Conservation (phyloP, 139 green algal genomes). For the Microglena sp. region DNA sequence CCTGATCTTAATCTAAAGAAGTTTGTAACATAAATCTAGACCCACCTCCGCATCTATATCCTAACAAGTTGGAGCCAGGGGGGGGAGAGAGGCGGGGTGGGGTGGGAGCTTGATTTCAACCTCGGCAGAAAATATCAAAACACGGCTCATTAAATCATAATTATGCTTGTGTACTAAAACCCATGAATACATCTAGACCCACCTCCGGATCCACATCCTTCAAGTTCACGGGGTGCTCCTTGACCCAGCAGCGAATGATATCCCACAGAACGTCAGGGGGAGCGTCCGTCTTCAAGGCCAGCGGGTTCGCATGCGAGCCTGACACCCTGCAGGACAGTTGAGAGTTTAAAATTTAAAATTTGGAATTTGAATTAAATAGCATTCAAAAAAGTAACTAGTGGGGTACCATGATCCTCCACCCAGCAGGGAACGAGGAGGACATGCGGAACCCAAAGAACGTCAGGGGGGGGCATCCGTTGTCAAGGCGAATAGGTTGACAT, state of each 20-base stretch:
- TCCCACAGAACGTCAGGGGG: conserved; percentile 72
- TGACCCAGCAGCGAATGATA: conserved; percentile 68
- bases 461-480: too few relatives aligned
- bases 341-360: background rate
- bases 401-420: background rate
- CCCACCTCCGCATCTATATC: too few relatives aligned
- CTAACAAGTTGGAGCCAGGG: too few relatives aligned
- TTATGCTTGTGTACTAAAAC: too few relatives aligned
- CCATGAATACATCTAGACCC: background rate
- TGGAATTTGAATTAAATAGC: too few relatives aligned
- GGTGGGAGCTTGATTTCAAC: too few relatives aligned
- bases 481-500: background rate
- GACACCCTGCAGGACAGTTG: conserved; percentile 54
- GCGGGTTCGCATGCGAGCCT: conserved; percentile 70
- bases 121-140: too few relatives aligned
- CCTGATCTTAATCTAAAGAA: too few relatives aligned
- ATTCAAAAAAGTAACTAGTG: background rate
- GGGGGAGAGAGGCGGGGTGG: too few relatives aligned
- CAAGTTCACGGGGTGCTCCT: conserved; percentile 43
- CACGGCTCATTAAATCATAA: too few relatives aligned
- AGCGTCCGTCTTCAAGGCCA: conserved; percentile 92
- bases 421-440: background rate
- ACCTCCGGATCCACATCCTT: background rate
- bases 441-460: too few relatives aligned
- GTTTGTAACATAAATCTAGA: too few relatives aligned